Base-by-base conservation (phyloP, 257 asterid species). In the Orobanche coerulescens region DNA sequence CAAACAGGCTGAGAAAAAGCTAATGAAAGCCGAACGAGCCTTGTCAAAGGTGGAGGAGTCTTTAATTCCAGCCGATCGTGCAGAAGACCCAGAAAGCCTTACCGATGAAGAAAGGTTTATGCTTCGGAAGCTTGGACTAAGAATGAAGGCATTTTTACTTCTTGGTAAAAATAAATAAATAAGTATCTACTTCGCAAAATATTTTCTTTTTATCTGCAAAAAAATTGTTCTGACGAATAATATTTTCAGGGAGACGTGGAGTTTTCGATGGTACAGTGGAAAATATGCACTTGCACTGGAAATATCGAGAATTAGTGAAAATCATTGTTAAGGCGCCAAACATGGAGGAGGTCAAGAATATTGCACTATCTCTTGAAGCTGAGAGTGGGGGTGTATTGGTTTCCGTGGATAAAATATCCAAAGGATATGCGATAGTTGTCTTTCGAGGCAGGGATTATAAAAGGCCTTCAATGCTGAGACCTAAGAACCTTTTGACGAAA, bases 271-370 rank as follows among this genome's bases (percentile, higher is more conserved):
- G 99, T 73, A 93, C 99, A 0, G 95, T 93, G 65, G 99, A 93
- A 76, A 93, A 93, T 79, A 89, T 89, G 99, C 99, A 93, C 78
- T 80, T 93, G 73, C 99, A 93, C 70, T 93, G 97, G 99, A 93
- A 93, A 67, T 89, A 89, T 73, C 78, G 97, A 20, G 97, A 93
- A 79, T 62, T 93, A 78, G 78, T 93, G 44, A 89, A 93, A 77
- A 84, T 93, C 72, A 70, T 89, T 28, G 94, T 93, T 15, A 89
- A 93, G 73, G 92, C 90, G 36, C 85, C 71, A 72, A 75, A 71
- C 65, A 68, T 89, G 34, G 95, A 81, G 40, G 85, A 89, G 73
- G 97, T 83, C 40, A 81, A 78, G 76, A 73, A 66, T 63, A 93
- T 89, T 46, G 97, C 97, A 39, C 67, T 89, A 10, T 75, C 97